Conservation (phyloP, 768 basidiomycete genomes). For the Leccinum rimulosum region DNA sequence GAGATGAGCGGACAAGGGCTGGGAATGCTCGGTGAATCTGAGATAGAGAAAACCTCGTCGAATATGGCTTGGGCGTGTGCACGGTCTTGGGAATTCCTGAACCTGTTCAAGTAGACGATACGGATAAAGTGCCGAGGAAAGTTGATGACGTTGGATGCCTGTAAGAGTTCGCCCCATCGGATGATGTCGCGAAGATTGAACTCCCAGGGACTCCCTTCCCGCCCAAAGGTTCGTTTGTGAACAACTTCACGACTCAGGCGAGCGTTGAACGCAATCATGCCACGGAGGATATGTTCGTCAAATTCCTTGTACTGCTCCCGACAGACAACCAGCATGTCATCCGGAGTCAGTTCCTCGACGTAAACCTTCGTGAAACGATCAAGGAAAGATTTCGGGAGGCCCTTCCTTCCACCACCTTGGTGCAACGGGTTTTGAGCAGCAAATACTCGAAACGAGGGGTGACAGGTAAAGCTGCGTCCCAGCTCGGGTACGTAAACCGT, state of each 20-base stretch:
- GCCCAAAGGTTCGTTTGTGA: constrained; percentile 62
- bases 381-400: constrained; percentile 94
- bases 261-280: constrained; percentile 84
- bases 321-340: constrained; percentile 79
- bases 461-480: constrained; percentile 80
- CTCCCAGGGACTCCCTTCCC: constrained; percentile 91
- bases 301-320: constrained; percentile 66
- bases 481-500: constrained; percentile 94
- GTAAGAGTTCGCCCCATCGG: constrained; percentile 74
- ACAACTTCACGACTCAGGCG: constrained; percentile 66
- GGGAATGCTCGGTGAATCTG: constrained; percentile 36
- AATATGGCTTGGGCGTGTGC: constrained; percentile 50
- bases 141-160: constrained; percentile 25
- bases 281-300: constrained; percentile 49
- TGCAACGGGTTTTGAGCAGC: constrained; percentile 96
- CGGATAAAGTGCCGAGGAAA: constrained; percentile 66
- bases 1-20: constrained; percentile 39
- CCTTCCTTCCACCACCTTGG: constrained; percentile 97
- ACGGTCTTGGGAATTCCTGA: constrained; percentile 73
- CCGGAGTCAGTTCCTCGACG: constrained; percentile 74
- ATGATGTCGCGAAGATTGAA: constrained; percentile 95
- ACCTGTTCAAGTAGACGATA: constrained; percentile 80
- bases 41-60: constrained; percentile 44
- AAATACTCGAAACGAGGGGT: constrained; percentile 95
- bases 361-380: constrained; percentile 99